Evolutionary conservation across 306 rosid species (phyloP).

Genomic region (Mimosa pudica): DNA sequence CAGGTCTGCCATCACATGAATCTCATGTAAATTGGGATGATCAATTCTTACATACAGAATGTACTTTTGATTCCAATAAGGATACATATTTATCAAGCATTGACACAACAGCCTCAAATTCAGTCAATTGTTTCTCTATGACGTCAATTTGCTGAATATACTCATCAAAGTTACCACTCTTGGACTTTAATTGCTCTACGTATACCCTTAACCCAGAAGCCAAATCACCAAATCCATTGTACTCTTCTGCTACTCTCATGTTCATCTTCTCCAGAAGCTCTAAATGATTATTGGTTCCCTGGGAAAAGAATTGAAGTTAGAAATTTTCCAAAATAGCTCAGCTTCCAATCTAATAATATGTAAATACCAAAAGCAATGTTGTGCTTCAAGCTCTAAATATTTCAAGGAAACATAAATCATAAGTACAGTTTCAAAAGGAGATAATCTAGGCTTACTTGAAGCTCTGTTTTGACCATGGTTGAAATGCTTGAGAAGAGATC

Average conservation of each 20-base stretch:
- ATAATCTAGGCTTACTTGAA: slow-evolving; percentile 55
- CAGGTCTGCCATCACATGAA: background rate
- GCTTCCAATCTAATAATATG: background rate
- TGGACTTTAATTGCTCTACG: slow-evolving; percentile 82
- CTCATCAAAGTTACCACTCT: slow-evolving; percentile 72
- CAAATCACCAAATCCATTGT: slow-evolving; percentile 76
- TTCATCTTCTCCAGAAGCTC: slow-evolving; percentile 93
- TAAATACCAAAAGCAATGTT: background rate
- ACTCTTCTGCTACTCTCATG: slow-evolving; percentile 73
- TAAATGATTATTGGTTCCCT: slow-evolving; percentile 83
- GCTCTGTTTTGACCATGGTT: slow-evolving; percentile 83
- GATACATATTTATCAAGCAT: slow-evolving; percentile 75
- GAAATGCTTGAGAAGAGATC: slow-evolving; percentile 73
- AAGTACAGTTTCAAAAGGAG: slow-evolving; percentile 3
- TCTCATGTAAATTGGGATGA: slow-evolving; percentile 33
- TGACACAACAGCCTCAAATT: slow-evolving; percentile 82
- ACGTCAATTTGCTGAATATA: slow-evolving; percentile 72
- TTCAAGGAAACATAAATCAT: no score
- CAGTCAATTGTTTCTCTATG: slow-evolving; percentile 82
- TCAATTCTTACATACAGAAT: slow-evolving; percentile 45
- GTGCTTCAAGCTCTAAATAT: background rate
- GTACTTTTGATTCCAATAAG: slow-evolving; percentile 70
- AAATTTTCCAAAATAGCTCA: slow-evolving; percentile 4
- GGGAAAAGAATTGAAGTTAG: slow-evolving; percentile 12
- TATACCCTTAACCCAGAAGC: slow-evolving; percentile 88